These are phyloP conservation scores for Neurospora sp. DNA, from an alignment of 495 filamentous ascomycete species.

Conservation along the genomic window DNA sequence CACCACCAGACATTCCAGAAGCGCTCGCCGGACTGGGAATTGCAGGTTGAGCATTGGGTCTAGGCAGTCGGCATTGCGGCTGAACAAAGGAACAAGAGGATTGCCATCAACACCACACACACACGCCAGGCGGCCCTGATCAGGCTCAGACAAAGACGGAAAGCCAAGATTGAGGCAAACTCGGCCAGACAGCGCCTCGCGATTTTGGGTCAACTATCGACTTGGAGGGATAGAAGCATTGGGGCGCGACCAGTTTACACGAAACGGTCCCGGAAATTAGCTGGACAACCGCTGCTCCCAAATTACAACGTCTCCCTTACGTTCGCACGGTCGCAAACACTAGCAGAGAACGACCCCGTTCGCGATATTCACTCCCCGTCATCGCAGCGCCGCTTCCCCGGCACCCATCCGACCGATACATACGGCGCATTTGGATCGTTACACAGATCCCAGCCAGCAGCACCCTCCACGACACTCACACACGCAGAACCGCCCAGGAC, in stretches of 20 bases:
- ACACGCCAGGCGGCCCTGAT: not conserved
- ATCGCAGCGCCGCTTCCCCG: not conserved
- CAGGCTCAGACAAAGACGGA: not conserved
- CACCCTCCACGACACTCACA: not conserved
- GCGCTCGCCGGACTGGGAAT: not conserved
- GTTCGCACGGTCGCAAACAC: slow-evolving; percentile 1
- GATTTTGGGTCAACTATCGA: not conserved
- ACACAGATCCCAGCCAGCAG: slow-evolving; percentile 16
- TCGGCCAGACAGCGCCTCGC: not conserved
- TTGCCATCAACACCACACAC: not conserved
- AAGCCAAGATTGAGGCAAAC: not conserved
- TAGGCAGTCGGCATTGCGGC: not conserved
- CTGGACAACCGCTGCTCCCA: not conserved
- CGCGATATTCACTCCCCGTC: not conserved
- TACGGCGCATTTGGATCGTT: slow-evolving; percentile 15
- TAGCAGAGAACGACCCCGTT: not conserved
- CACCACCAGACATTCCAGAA: not conserved
- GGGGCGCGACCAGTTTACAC: not conserved
- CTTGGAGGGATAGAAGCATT: not conserved
- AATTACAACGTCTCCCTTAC: not conserved
- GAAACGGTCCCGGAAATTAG: not conserved
- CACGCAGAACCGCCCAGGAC: slow-evolving; percentile 5
- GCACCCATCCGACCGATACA: slow-evolving; percentile 1
- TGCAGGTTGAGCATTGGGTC: not conserved
- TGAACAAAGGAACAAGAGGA: not conserved